Base-by-base conservation (phyloP, 495 filamentous ascomycete genomes). In the Amniculicola lignicola region DNA sequence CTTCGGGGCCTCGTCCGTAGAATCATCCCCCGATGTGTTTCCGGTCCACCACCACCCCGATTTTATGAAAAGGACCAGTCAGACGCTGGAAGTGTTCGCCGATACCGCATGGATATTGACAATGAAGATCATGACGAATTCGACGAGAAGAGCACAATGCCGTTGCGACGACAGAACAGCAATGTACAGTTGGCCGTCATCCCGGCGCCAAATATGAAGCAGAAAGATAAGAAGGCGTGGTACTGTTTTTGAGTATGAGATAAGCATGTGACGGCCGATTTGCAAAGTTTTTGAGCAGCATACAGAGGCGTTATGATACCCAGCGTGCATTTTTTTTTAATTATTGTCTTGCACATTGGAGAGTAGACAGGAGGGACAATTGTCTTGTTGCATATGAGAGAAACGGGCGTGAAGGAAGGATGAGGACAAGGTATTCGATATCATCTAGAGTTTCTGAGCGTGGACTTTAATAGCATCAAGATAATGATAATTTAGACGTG, bases 31-130 rank as follows among this genome's bases (percentile, higher is more conserved):
- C 38, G 45, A 36, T 61, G 51, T 39, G 46, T 55, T 19, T 57
- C 59, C 31, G 59, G 59, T 9, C 49, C 53, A 1, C 48, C 46
- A 18, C 47, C 53, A 21, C 39, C 39, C 4, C 31, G 11, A n/a
- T 62, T 62, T 28, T 58, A 62, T 27, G 53, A 62, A 9, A 50
- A 52, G 16, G 49, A 57, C 27, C 46, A 22, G 31, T 49, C 41
- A 10, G 59, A 62, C 23, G 24, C 28, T 19, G 59, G 48, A 10
- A 44, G 33, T 44, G 53, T 62, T 22, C 53, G 59, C 6, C 46
- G 59, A 31, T 62, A 62, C 36, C 53, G 59, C 1, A 49, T 62
- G 27, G 53, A 53, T 18, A 10, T 57, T 18, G 22, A 42, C 3
- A 45, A 61, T 3, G 46, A 55, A 14, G 38, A 55, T 2, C 19